Conservation (phyloP, 2,329 filamentous ascomycete genomes). For the Moelleriella libera region DNA sequence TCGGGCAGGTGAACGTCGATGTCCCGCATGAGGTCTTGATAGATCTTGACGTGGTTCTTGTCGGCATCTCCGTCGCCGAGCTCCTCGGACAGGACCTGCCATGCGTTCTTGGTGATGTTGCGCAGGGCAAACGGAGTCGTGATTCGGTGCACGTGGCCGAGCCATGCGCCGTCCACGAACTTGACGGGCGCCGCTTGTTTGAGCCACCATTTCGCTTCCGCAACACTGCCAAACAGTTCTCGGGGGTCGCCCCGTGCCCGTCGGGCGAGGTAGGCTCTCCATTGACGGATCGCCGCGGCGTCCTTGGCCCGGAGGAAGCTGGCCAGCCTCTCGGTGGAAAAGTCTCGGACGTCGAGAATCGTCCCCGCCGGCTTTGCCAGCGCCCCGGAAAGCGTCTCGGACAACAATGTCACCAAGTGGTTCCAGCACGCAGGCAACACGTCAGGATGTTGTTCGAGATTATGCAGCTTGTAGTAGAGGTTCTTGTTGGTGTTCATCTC, state of each 20-base stretch:
- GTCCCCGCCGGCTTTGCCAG: neutral
- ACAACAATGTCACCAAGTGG: neutral
- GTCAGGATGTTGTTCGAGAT: neutral
- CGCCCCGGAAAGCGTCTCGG: neutral
- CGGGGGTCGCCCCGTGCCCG: neutral
- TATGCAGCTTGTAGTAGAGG: neutral
- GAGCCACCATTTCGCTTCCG: neutral
- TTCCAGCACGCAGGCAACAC: neutral
- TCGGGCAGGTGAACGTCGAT: constrained; percentile 6
- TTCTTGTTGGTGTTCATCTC: neutral
- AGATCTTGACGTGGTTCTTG: constrained; percentile 28
- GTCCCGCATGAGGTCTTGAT: constrained; percentile 11
- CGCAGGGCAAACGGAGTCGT: constrained; percentile 23
- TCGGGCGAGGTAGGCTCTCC: neutral
- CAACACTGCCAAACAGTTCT: neutral
- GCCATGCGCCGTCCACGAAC: constrained; percentile 33
- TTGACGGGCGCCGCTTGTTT: constrained; percentile 7
- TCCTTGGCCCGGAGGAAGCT: too few species aligned
- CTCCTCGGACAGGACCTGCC: constrained; percentile 36
- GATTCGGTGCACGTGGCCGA: constrained; percentile 25
- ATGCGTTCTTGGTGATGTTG: constrained; percentile 17
- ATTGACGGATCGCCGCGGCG: neutral
- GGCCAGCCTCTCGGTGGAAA: too few species aligned
- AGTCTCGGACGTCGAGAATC: too few species aligned
- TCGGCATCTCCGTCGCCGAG: constrained; percentile 31